Conservation (phyloP, 768 basidiomycete genomes). For the Arthromyces matolae region DNA sequence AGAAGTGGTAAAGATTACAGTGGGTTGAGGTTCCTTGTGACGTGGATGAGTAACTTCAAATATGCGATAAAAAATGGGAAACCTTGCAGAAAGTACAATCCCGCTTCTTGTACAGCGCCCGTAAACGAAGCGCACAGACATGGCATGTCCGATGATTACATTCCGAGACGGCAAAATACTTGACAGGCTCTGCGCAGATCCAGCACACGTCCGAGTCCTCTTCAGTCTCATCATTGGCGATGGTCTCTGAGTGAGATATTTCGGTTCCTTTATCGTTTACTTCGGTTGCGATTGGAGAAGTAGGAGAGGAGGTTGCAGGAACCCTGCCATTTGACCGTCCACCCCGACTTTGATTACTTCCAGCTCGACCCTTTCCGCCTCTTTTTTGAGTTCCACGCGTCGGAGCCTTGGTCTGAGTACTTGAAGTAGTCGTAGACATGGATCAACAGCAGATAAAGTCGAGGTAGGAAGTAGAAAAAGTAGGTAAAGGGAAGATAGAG, state of each 20-base stretch:
- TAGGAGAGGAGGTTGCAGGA: background rate
- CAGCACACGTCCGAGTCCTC: slow-evolving; percentile 61
- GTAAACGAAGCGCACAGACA: slow-evolving; percentile 81
- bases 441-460: background rate
- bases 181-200: slow-evolving; percentile 94
- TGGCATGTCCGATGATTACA: slow-evolving; percentile 97
- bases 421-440: background rate
- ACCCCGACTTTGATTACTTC: slow-evolving; percentile 12
- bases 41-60: background rate
- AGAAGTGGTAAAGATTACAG: slow-evolving; percentile 73
- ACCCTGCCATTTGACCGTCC: slow-evolving; percentile 9
- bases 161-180: slow-evolving; percentile 81
- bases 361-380: slow-evolving; percentile 12
- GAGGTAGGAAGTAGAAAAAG: background rate
- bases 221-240: slow-evolving; percentile 26
- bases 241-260: background rate
- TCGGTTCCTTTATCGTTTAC: background rate
- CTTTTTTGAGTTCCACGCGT: slow-evolving; percentile 13
- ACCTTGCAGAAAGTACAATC: slow-evolving; percentile 98
- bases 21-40: slow-evolving; percentile 63
- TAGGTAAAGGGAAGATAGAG: background rate
- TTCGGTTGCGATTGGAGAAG: background rate
- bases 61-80: slow-evolving; percentile 5
- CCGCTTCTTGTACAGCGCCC: slow-evolving; percentile 89
- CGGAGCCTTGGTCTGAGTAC: slow-evolving; percentile 2